Conservation (phyloP, 345 rosid genomes). For the Odontarrhena argentea region DNA sequence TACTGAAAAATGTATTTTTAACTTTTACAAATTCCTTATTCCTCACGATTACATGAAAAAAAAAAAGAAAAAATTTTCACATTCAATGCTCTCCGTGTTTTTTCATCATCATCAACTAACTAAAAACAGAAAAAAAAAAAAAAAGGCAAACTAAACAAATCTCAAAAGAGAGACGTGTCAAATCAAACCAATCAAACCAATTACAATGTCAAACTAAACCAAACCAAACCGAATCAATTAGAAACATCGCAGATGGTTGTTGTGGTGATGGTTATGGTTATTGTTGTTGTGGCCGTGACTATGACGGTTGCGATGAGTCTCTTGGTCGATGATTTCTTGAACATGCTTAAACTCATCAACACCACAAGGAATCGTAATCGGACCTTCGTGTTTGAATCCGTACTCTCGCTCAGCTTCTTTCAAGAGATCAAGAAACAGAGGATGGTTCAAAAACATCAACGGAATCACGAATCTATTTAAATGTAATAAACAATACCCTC, state of each 20-base stretch:
- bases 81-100: constrained; percentile 18
- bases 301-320: constrained; percentile 47
- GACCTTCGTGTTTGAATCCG: constrained; percentile 79
- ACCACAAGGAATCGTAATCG: constrained; percentile 80
- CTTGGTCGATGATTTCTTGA: constrained; percentile 68
- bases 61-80: constrained; percentile 13
- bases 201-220: no score
- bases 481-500: no score
- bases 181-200: constrained; percentile 25
- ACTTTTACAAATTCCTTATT: constrained; percentile 22
- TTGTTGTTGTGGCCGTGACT: constrained; percentile 33
- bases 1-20: no score
- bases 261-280: constrained; percentile 31
- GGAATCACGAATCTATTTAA: constrained; percentile 73
- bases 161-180: constrained; percentile 16
- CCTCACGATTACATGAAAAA: constrained; percentile 27
- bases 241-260: constrained; percentile 35
- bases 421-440: constrained; percentile 61
- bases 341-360: constrained; percentile 73
- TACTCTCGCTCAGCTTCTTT: constrained; percentile 82
- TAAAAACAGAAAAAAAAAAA: background rate
- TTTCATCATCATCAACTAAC: constrained; percentile 32
- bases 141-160: constrained; percentile 23
- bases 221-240: background rate
- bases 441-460: constrained; percentile 73